Evolutionary conservation across 805 yeast genomes (phyloP), one percentile per base, ranked within the genome.

Genomic region (Zygosaccharomyces pseudorouxii): DNA sequence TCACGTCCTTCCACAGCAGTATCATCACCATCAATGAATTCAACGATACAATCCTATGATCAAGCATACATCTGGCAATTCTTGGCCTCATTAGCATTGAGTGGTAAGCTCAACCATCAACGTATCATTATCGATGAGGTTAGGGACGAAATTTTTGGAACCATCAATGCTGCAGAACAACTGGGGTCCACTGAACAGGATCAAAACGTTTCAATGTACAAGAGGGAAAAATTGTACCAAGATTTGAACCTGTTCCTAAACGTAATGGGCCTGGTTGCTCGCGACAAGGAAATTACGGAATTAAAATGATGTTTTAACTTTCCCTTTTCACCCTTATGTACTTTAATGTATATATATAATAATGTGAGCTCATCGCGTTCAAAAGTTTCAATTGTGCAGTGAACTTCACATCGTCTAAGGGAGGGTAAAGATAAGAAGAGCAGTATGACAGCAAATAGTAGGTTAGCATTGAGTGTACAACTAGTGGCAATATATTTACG

Each of bases 41-140:
- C 58, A 4, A 50, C 71, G 9, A 44, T 49, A 16, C 49, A 50
- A 30, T 57, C 56, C 31, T 74, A 70, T 47, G 92, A 85, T 60
- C 89, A 83, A 55, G 79, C 89, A 31, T 89, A 90, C 62, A 89
- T 89, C 44, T 92, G 99, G 99, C 97, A 92, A 71, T 90, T 92
- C 63, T 78, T 92, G 67, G 99, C 99, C 19, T 85, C 96, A 11
- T 76, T 92, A 52, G 92, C 98, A 0, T 73, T 92, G 54, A 92
- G 96, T 52, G 96, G 97, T 55, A 84, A 86, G 64, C 72, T 87
- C 58, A 84, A 84, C 59, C 97, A 90, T 64, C 97, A 92, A 76
- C 80, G 97, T 71, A 81, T 88, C 52, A 86, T 92, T 58, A 96
- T 92, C 38, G 97, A 89, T 67, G 97, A 89, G 65, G 89, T 89